Percentiles rank a stretch among this genome's conserved stretches.
These are phyloP conservation scores for Leccinum disarticulatum DNA, from an alignment of 768 basidiomycete genomes.

Conservation along the genomic window DNA sequence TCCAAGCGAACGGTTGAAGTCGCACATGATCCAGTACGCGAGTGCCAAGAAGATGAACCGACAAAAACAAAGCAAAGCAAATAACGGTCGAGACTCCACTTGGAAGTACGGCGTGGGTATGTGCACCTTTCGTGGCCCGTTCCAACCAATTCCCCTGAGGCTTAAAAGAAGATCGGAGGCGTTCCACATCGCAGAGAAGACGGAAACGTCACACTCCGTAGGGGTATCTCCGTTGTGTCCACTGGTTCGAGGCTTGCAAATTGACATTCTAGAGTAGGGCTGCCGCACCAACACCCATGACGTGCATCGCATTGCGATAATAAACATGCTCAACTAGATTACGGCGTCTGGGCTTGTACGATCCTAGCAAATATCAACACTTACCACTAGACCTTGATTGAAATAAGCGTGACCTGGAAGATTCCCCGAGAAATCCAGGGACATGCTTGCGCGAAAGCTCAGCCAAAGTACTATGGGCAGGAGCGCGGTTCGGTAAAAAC, in stretches of 20 bases:
- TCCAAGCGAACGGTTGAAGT: conserved; percentile 27
- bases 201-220: not conserved
- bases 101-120: conserved; percentile 15
- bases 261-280: conserved; percentile 15
- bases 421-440: conserved; percentile 26
- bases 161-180: conserved; percentile 20
- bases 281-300: conserved; percentile 19
- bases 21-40: conserved; percentile 1
- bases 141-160: conserved; percentile 31
- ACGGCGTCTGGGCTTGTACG: not conserved
- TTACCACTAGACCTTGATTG: conserved; percentile 27
- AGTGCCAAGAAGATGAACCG: conserved; percentile 6
- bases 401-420: conserved; percentile 11
- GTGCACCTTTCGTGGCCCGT: conserved; percentile 10
- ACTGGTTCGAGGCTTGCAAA: not conserved
- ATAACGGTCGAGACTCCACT: conserved; percentile 19
- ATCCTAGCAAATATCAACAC: not conserved
- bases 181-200: conserved; percentile 25
- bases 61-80: conserved; percentile 17
- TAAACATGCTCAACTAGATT: conserved; percentile 24
- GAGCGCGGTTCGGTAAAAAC: conserved; percentile 43
- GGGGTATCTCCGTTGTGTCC: not conserved
- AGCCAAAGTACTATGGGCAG: conserved; percentile 49
- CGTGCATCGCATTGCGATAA: conserved; percentile 25
- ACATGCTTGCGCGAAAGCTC: conserved; percentile 38